Evolutionary conservation across 2,329 filamentous ascomycete species (phyloP).

Genomic region (Dactylellina leptospora): DNA sequence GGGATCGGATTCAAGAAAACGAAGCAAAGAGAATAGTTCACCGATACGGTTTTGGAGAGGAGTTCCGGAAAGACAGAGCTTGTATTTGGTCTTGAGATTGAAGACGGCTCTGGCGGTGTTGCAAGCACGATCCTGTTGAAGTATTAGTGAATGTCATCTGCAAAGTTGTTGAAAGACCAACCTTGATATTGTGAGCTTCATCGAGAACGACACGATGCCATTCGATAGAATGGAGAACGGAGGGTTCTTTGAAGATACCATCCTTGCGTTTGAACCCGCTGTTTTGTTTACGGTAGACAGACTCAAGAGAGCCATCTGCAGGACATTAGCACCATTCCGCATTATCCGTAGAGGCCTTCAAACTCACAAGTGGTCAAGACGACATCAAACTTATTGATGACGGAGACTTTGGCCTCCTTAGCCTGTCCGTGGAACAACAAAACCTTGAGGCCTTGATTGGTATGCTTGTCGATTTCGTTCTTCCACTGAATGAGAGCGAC

Average conservation of each 20-base stretch:
- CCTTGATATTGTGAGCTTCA: constrained; percentile 93
- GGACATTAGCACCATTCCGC: constrained; percentile 26
- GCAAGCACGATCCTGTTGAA: constrained; percentile 74
- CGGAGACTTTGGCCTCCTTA: constrained; percentile 77
- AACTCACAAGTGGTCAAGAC: constrained; percentile 94
- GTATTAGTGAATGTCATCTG: neutral
- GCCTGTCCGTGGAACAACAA: constrained; percentile 88
- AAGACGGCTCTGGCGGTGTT: constrained; percentile 96
- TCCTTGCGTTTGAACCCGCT: constrained; percentile 87
- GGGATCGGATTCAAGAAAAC: constrained; percentile 86
- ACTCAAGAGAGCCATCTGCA: constrained; percentile 75
- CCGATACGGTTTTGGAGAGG: constrained; percentile 97
- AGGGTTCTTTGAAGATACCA: constrained; percentile 80
- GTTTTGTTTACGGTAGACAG: constrained; percentile 88
- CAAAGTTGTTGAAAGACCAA: constrained; percentile 56
- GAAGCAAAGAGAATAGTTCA: constrained; percentile 92
- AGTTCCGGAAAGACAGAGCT: constrained; percentile 95
- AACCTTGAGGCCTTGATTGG: constrained; percentile 86
- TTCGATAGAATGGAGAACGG: constrained; percentile 80
- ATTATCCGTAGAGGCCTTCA: neutral
- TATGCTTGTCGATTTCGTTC: constrained; percentile 80
- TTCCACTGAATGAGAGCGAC: constrained; percentile 97
- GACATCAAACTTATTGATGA: constrained; percentile 84
- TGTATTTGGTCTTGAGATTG: constrained; percentile 83
- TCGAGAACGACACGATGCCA: constrained; percentile 95